phyloP scores from a whole-genome alignment of 306 rosid species.

The Delonix regia region DNA sequence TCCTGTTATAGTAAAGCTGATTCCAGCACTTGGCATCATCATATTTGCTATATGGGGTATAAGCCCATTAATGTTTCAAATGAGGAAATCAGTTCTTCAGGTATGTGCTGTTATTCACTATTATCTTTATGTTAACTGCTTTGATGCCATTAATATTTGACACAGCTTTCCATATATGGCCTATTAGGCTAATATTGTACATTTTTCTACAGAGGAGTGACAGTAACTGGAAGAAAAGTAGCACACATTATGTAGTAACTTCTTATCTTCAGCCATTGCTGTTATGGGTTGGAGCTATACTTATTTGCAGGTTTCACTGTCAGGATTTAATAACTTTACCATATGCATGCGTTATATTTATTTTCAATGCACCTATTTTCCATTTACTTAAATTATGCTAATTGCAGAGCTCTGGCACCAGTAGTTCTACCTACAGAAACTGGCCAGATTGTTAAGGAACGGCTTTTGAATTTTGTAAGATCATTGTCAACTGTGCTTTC shows the following conservation, averaged over 20 bases:
- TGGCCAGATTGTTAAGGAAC: conserved; percentile 79
- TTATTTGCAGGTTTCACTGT: conserved; percentile 82
- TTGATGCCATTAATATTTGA: conserved; percentile 12
- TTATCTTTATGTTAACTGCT: conserved; percentile 31
- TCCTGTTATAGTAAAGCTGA: conserved; percentile 63
- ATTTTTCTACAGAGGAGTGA: conserved; percentile 70
- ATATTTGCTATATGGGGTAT: conserved; percentile 88
- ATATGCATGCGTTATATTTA: conserved; percentile 11
- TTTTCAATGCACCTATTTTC: conserved; percentile 3
- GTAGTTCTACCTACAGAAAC: conserved; percentile 71
- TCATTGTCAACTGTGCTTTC: conserved; percentile 88
- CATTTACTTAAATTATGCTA: conserved; percentile 23
- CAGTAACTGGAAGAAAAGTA: conserved; percentile 85
- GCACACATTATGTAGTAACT: conserved; percentile 58
- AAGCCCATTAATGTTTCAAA: conserved; percentile 65
- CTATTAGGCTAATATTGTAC: conserved; percentile 23
- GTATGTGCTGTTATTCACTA: conserved; percentile 42
- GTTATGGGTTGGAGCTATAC: conserved; percentile 83
- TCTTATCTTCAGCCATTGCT: conserved; percentile 82
- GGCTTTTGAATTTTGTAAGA: conserved; percentile 77
- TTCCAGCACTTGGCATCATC: conserved; percentile 71
- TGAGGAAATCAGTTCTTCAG: conserved; percentile 61
- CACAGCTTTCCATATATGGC: background rate
- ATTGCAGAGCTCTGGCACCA: conserved; percentile 81
- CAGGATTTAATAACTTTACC: conserved; percentile 28